A percentile compares a stretch with the other conserved stretches of the same genome.
These are phyloP conservation scores for Ceratocystis diversiconidia DNA, from an alignment of 2,329 filamentous ascomycete species.

Conservation along the genomic window DNA sequence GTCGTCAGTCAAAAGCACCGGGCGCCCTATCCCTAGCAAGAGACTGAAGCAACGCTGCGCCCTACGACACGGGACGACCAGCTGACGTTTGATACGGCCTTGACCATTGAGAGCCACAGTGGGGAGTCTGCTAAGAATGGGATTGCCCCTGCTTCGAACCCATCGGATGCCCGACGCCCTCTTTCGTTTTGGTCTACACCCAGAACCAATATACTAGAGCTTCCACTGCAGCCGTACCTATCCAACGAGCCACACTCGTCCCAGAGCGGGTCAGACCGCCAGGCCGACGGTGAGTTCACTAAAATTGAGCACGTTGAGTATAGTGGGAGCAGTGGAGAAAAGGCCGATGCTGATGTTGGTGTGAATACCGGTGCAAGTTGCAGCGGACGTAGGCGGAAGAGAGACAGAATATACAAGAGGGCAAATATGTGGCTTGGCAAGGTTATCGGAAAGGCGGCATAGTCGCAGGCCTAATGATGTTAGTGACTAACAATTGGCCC, in stretches of 20 bases:
- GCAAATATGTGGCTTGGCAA: background rate
- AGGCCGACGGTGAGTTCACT: background rate
- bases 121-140: slow-evolving; percentile 7
- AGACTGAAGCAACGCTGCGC: slow-evolving; percentile 23
- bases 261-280: background rate
- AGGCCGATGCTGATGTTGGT: background rate
- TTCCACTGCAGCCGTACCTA: slow-evolving; percentile 1
- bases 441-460: background rate
- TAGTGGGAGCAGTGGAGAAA: background rate
- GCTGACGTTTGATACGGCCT: slow-evolving; percentile 17
- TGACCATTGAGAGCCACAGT: slow-evolving; percentile 9
- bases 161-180: background rate
- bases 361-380: background rate
- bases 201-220: background rate
- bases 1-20: slow-evolving; percentile 26
- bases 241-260: background rate
- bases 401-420: background rate
- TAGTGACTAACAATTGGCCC: background rate
- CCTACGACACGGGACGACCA: slow-evolving; percentile 13
- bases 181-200: background rate
- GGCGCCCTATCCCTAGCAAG: slow-evolving; percentile 25
- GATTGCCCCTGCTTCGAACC: background rate
- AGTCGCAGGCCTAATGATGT: background rate
- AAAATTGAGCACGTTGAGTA: slow-evolving; percentile 1
- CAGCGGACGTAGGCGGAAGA: background rate